These are phyloP conservation scores for Chlamydomonas reinhardtii DNA, from an alignment of 163 green algal genomes.

Conservation along the genomic window DNA sequence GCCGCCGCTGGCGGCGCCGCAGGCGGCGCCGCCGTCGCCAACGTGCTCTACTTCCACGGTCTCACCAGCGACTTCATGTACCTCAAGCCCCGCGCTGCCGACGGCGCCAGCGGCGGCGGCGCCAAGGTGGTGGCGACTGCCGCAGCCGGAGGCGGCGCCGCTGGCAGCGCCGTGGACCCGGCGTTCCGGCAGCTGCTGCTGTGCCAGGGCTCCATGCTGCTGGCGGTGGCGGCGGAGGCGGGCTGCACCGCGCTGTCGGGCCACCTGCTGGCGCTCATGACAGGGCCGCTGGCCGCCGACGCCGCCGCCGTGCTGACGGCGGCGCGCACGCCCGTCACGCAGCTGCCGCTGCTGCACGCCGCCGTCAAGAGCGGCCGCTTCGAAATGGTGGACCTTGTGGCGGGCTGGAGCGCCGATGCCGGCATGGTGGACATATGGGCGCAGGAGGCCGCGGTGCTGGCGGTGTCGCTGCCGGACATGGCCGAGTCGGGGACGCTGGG, in stretches of 20 bases:
- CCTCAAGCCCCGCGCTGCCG: constrained; percentile 5
- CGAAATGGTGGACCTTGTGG: constrained; percentile 35
- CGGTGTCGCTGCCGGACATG: background rate
- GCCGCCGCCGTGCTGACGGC: constrained; percentile 1
- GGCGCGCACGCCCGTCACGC: constrained; percentile 27
- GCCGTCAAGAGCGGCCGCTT: constrained; percentile 3
- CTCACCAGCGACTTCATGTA: constrained; percentile 27
- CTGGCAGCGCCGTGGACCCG: background rate
- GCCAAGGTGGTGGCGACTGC: background rate
- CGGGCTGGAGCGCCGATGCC: background rate
- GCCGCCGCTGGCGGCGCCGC: background rate
- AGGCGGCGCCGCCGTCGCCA: background rate
- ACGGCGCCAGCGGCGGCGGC: background rate
- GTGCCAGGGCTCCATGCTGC: constrained; percentile 26
- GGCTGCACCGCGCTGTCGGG: constrained; percentile 13
- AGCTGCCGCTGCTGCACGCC: constrained; percentile 44
- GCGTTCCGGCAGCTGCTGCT: constrained; percentile 18
- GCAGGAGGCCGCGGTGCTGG: constrained; percentile 2
- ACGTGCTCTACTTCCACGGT: constrained; percentile 41
- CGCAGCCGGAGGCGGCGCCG: background rate
- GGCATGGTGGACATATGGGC: constrained; percentile 10
- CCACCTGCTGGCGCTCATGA: constrained; percentile 1
- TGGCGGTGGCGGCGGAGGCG: constrained; percentile 41
- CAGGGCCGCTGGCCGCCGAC: background rate
- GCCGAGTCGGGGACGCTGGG: no score